Evolutionary conservation across 1,139 yeast genomes (phyloP).

Genomic region (Suhomyces terraborum): DNA sequence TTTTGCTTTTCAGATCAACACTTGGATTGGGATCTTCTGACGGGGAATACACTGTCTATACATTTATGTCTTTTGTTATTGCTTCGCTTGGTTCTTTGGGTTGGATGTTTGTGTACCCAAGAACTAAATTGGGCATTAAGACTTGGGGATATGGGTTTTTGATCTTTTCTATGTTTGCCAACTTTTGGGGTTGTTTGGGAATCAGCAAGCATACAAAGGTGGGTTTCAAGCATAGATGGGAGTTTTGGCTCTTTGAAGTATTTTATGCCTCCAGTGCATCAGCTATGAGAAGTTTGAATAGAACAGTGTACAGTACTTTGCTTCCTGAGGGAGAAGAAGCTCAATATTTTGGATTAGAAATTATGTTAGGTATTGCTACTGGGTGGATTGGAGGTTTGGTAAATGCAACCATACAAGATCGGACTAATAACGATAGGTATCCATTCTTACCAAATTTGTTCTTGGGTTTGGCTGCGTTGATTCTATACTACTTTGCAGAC

Average conservation of each 20-base stretch:
- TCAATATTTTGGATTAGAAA: constrained; percentile 47
- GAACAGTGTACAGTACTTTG: constrained; percentile 41
- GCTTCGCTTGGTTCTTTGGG: constrained; percentile 39
- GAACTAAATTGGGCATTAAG: constrained; percentile 28
- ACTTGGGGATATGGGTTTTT: constrained; percentile 40
- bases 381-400: constrained; percentile 49
- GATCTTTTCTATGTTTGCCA: constrained; percentile 32
- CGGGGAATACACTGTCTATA: constrained; percentile 43
- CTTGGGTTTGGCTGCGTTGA: constrained; percentile 29
- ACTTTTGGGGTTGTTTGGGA: constrained; percentile 49
- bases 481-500: constrained; percentile 32
- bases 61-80: constrained; percentile 39
- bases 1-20: constrained; percentile 43
- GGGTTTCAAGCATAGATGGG: constrained; percentile 48
- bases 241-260: constrained; percentile 47
- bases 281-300: constrained; percentile 40
- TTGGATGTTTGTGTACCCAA: constrained; percentile 44
- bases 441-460: constrained; percentile 45
- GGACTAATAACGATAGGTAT: constrained; percentile 39
- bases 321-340: constrained; percentile 49
- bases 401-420: constrained; percentile 45
- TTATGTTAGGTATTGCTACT: constrained; percentile 45
- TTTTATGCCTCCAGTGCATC: constrained; percentile 39
- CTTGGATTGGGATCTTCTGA: constrained; percentile 45
- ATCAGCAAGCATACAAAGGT: constrained; percentile 28